Evolutionary conservation across 2,329 filamentous ascomycete genomes (phyloP).

Genomic region (Bipolaris cookei): DNA sequence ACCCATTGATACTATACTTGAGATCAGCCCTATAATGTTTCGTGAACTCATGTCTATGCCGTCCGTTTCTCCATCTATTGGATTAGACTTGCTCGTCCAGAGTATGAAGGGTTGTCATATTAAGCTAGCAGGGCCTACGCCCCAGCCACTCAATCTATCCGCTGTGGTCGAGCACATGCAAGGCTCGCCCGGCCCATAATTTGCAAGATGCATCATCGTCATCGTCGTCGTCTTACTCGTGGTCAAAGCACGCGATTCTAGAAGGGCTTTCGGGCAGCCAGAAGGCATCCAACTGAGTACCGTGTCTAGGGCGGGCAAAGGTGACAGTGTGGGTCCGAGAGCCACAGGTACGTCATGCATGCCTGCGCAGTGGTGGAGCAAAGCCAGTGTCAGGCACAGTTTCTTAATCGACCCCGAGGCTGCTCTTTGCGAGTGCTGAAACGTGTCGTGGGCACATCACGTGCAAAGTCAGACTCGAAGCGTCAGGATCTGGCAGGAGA

Average conservation of each 20-base stretch:
- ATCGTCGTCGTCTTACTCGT: constrained; percentile 13
- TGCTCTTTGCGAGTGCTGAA: constrained; percentile 25
- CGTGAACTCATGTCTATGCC: constrained; percentile 7
- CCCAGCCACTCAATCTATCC: constrained; percentile 35
- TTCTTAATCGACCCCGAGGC: constrained; percentile 14
- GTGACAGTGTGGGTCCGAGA: constrained; percentile 16
- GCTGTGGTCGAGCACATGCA: constrained; percentile 16
- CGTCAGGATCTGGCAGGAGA: constrained; percentile 23
- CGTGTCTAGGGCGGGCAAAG: constrained; percentile 12
- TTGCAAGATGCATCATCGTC: constrained; percentile 17
- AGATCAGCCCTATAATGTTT: constrained; percentile 9
- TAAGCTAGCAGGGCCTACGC: constrained; percentile 19
- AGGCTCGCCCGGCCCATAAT: constrained; percentile 20
- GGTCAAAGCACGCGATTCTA: constrained; percentile 10
- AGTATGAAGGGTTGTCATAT: constrained; percentile 15
- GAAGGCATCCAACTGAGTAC: constrained; percentile 14
- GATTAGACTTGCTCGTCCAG: neutral
- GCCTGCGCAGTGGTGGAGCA: constrained; percentile 20
- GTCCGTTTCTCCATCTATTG: constrained; percentile 9
- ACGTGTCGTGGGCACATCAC: constrained; percentile 25
- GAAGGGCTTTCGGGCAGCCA: constrained; percentile 7
- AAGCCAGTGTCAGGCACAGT: constrained; percentile 10
- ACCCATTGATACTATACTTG: constrained; percentile 1
- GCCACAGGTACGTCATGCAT: constrained; percentile 28
- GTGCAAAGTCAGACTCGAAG: constrained; percentile 22